These are phyloP conservation scores for Ocimum tenuiflorum DNA, from an alignment of 257 asterid species.

Conservation along the genomic window DNA sequence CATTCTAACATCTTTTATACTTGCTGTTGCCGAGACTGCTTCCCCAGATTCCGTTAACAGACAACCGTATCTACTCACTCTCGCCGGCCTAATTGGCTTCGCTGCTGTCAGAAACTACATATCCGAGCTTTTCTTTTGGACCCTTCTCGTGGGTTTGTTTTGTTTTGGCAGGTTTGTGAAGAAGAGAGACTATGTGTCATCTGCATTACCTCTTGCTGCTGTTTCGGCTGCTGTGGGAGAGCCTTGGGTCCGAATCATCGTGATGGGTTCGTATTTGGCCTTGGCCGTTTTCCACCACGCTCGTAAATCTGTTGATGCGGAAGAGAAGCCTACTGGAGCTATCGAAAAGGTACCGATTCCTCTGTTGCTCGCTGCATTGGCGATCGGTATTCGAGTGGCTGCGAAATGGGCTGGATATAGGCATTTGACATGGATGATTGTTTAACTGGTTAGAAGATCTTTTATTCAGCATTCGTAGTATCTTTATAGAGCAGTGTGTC, in stretches of 20 bases:
- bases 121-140: conserved; percentile 74
- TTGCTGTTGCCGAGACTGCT: conserved; percentile 62
- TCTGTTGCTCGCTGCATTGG: conserved; percentile 64
- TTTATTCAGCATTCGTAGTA: too few relatives aligned
- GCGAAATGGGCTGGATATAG: conserved; percentile 93
- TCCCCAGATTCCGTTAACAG: conserved; percentile 71
- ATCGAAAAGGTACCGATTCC: conserved; percentile 59
- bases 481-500: too few relatives aligned
- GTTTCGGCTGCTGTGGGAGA: conserved; percentile 82
- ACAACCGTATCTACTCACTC: conserved; percentile 66
- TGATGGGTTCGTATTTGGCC: conserved; percentile 45
- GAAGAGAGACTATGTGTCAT: conserved; percentile 70
- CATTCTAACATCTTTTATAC: conserved; percentile 54
- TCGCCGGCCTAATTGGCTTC: conserved; percentile 64
- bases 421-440: conserved; percentile 98
- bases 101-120: conserved; percentile 76
- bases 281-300: conserved; percentile 50
- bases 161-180: conserved; percentile 46
- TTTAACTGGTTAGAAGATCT: conserved; percentile 19
- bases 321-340: conserved; percentile 21
- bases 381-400: conserved; percentile 61
- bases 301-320: conserved; percentile 20
- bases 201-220: conserved; percentile 73
- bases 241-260: conserved; percentile 75
- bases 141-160: conserved; percentile 56